Evolutionary conservation across 495 filamentous ascomycete species (phyloP).

Genomic region (Hypoxylon crocopeplum): DNA sequence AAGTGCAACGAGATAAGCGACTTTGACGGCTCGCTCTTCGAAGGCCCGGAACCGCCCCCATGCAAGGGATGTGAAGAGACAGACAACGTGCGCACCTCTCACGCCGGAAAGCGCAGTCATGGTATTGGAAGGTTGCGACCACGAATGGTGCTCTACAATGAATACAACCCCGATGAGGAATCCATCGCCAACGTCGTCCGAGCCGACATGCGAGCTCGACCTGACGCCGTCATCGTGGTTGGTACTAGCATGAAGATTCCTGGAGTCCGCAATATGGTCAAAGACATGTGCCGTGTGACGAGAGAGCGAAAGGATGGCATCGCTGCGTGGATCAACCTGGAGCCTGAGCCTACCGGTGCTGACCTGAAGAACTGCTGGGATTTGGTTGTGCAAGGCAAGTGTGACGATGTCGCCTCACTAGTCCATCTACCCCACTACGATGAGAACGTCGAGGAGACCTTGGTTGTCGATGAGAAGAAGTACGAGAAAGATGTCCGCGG

Average conservation of each 20-base stretch:
- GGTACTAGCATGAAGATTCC: conserved; percentile 96
- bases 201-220: conserved; percentile 81
- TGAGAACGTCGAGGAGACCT: conserved; percentile 58
- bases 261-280: conserved; percentile 85
- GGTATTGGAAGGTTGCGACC: conserved; percentile 90
- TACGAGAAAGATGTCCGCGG: conserved; percentile 41
- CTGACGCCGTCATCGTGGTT: conserved; percentile 92
- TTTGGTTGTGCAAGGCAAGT: conserved; percentile 83
- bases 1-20: conserved; percentile 82
- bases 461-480: conserved; percentile 50
- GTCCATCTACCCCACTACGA: conserved; percentile 80
- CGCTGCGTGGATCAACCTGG: conserved; percentile 92
- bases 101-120: conserved; percentile 88
- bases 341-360: conserved; percentile 76
- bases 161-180: conserved; percentile 94
- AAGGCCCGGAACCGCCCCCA: conserved; percentile 81
- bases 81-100: conserved; percentile 76
- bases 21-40: conserved; percentile 81
- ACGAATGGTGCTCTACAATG: conserved; percentile 96
- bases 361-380: conserved; percentile 95
- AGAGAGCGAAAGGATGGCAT: conserved; percentile 84
- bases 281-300: conserved; percentile 85
- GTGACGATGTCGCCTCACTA: conserved; percentile 82
- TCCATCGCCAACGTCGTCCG: conserved; percentile 90
- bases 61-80: conserved; percentile 77